A percentile compares a stretch with the other conserved stretches of the same genome.
phyloP scores from a whole-genome alignment of 225 moss, liverwort and hornwort genomes.

The Sphagnum tenellum region DNA sequence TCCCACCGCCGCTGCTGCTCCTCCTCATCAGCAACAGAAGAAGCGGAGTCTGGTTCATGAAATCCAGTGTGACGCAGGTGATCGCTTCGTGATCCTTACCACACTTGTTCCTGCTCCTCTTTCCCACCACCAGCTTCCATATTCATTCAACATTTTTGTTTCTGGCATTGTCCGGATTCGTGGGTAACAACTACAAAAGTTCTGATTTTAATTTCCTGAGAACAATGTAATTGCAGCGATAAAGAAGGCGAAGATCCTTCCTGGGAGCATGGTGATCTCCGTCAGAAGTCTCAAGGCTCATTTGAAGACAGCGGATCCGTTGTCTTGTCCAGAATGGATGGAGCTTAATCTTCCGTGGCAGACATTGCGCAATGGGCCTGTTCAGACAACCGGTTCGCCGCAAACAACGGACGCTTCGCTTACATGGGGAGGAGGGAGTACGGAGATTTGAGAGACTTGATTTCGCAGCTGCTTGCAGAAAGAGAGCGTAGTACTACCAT shows the following conservation, averaged over 20 bases:
- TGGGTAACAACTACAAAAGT: no score
- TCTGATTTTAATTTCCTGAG: no score
- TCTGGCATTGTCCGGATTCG: no score
- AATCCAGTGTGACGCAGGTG: constrained; percentile 13
- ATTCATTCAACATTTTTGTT: no score
- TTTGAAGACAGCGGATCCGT: constrained; percentile 11
- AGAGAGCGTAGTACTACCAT: constrained; percentile 1
- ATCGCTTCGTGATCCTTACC: not conserved
- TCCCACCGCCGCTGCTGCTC: no score
- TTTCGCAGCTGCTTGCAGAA: constrained; percentile 12
- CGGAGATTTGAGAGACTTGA: constrained; percentile 7
- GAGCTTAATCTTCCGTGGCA: constrained; percentile 17
- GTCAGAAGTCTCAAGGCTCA: constrained; percentile 11
- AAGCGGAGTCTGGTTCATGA: constrained; percentile 8
- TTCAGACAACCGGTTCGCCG: constrained; percentile 11
- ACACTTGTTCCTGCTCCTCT: no score
- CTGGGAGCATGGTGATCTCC: constrained; percentile 20
- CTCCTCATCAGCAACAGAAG: not conserved
- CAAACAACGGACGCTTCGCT: constrained; percentile 20
- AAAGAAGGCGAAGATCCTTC: constrained; percentile 24
- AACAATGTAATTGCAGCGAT: constrained; percentile 4
- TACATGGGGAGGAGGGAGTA: constrained; percentile 19
- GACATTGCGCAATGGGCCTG: constrained; percentile 9
- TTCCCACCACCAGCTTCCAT: no score
- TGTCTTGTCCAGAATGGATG: constrained; percentile 19